Conservation (phyloP, 345 rosid species). For the Salix suchowensis region DNA sequence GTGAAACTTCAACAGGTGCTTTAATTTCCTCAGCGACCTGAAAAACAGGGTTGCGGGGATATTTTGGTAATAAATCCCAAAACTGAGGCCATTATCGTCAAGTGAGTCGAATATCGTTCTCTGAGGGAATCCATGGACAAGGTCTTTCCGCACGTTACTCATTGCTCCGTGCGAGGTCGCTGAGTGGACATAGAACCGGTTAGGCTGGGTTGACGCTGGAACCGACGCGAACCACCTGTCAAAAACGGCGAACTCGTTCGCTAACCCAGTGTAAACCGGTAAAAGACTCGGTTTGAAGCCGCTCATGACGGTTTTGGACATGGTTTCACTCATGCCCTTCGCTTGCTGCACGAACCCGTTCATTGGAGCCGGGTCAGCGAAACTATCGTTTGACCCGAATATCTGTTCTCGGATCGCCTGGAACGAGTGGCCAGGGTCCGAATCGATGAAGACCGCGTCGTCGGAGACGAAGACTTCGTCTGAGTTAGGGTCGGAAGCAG, state of each 20-base stretch:
- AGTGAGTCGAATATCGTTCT: constrained; percentile 86
- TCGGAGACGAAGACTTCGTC: constrained; percentile 51
- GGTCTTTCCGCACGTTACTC: constrained; percentile 84
- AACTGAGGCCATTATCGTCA: constrained; percentile 74
- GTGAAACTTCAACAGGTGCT: constrained; percentile 66
- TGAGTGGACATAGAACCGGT: constrained; percentile 93
- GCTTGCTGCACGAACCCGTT: constrained; percentile 93
- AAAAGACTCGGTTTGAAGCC: constrained; percentile 69
- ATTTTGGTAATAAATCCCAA: constrained; percentile 92
- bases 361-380: constrained; percentile 58
- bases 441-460: constrained; percentile 78
- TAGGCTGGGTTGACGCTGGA: constrained; percentile 97
- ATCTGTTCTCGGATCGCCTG: constrained; percentile 96
- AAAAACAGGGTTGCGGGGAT: constrained; percentile 92
- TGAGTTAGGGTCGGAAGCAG: constrained; percentile 59
- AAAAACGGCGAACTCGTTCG: constrained; percentile 80
- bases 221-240: constrained; percentile 99
- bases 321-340: constrained; percentile 53
- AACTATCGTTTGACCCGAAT: constrained; percentile 66
- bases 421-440: constrained; percentile 97
- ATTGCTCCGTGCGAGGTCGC: constrained; percentile 93
- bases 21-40: constrained; percentile 63
- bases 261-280: constrained; percentile 74
- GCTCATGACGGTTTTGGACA: constrained; percentile 71
- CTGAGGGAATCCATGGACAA: constrained; percentile 85